Evolutionary conservation across 768 basidiomycete genomes (phyloP), one percentile per base, ranked within the genome.

Genomic region (Imleria badia): DNA sequence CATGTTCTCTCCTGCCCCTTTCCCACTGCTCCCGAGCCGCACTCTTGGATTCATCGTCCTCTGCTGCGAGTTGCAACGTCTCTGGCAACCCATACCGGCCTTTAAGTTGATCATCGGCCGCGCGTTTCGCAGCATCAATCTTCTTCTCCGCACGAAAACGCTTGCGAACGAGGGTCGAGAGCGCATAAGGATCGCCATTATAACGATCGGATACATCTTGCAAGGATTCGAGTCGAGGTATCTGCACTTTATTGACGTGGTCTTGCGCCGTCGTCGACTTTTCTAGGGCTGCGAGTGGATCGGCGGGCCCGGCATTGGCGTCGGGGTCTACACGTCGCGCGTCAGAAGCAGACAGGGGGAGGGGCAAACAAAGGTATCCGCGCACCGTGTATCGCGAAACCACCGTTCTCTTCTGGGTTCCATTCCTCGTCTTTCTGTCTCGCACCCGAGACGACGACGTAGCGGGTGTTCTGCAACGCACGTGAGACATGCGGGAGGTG

Each of bases 331-430:
- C 48, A 17, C 2, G 15, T 14, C 40, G 15, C 15, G 9, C 42
- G 51, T 54, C 31, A 48, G 54, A 56, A 45, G 13, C 8, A 22
- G 17, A 45, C 14, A 41, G 39, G 40, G 20, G 26, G 6, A 33
- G 38, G 13, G 41, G 6, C 3, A 5, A 1, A 1, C 7, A 19
- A 29, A 12, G 9, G 8, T 3, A 31, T 39, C 20, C 20, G 63
- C 77, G 59, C 72, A 87, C 94, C 93, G 63, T 94, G 89, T 20
- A 93, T 77, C 40, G 92, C 92, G 62, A 81, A 97, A 1, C 94
- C 94, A 6, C 96, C 96, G 55, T 96, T 91, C 72, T 97, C 94
- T 67, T 89, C 94, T 1, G 96, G 95, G 68, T 98, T 79, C 97
- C 97, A 98, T 46, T 97, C 94, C 66, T 96, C 90, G 49, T 93